phyloP scores from a whole-genome alignment of 1,284 basidiomycete species.

The Marasmius sp. region DNA sequence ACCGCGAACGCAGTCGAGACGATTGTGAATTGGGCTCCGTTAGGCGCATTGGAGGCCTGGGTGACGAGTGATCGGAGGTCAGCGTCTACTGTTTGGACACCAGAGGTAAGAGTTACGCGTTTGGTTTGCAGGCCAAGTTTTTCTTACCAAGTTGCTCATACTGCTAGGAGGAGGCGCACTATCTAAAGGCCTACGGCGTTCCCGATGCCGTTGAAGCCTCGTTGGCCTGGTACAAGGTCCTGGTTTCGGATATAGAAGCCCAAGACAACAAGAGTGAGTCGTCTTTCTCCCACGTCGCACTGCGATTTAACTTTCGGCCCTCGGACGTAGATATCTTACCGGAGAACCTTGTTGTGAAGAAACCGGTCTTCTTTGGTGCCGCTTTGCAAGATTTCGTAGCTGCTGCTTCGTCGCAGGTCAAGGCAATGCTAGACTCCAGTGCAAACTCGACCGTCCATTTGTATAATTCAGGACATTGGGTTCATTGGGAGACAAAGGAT shows the following conservation, averaged over 20 bases:
- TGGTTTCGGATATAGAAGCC: not conserved
- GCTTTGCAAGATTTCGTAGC: slow-evolving; percentile 28
- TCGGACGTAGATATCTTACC: slow-evolving; percentile 20
- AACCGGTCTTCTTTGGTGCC: slow-evolving; percentile 35
- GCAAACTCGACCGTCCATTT: slow-evolving; percentile 30
- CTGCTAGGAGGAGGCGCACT: slow-evolving; percentile 23
- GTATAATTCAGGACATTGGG: slow-evolving; percentile 34
- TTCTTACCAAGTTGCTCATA: not conserved
- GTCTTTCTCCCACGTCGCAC: no score
- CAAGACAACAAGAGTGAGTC: slow-evolving; percentile 17
- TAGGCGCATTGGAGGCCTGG: slow-evolving; percentile 30
- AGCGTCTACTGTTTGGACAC: slow-evolving; percentile 15
- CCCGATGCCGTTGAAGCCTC: slow-evolving; percentile 14
- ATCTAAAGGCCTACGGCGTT: slow-evolving; percentile 20
- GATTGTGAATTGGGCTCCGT: slow-evolving; percentile 20
- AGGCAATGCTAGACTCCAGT: slow-evolving; percentile 19
- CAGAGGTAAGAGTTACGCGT: slow-evolving; percentile 1
- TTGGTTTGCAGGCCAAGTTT: not conserved
- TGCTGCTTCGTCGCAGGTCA: slow-evolving; percentile 17
- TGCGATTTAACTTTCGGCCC: not conserved
- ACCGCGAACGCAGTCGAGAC: slow-evolving; percentile 23
- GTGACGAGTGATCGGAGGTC: slow-evolving; percentile 22
- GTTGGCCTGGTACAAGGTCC: slow-evolving; percentile 8
- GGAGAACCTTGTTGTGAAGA: slow-evolving; percentile 21
- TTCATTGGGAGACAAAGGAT: slow-evolving; percentile 24